These are phyloP conservation scores for Microdochium paspali DNA, from an alignment of 2,329 filamentous ascomycete genomes.

Conservation along the genomic window DNA sequence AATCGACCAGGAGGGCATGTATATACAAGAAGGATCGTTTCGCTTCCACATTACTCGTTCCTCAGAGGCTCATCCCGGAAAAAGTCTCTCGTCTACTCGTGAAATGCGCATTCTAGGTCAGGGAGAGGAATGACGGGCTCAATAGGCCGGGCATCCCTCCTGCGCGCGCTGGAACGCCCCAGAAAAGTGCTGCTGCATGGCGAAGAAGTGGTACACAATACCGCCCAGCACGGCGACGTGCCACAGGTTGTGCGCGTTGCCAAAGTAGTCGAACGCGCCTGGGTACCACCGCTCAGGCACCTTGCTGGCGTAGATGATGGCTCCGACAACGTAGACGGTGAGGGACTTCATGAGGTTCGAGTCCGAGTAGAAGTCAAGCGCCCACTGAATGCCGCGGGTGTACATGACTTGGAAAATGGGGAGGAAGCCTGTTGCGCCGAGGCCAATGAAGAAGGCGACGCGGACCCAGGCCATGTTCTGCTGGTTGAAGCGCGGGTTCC, in stretches of 20 bases:
- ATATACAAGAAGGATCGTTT: no score
- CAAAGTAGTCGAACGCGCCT: conserved; percentile 89
- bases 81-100: no score
- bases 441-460: conserved; percentile 82
- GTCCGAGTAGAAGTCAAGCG: conserved; percentile 83
- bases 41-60: no score
- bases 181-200: conserved; percentile 92
- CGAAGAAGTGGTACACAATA: conserved; percentile 93
- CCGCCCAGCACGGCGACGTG: conserved; percentile 83
- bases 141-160: conserved; percentile 47
- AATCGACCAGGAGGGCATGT: no score
- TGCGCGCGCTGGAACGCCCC: conserved; percentile 62
- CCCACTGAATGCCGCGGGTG: conserved; percentile 70
- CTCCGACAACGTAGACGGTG: conserved; percentile 75
- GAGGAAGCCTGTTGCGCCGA: conserved; percentile 81
- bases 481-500: conserved; percentile 92
- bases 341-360: conserved; percentile 67
- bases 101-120: no score
- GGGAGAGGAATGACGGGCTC: conserved; percentile 8
- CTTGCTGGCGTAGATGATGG: conserved; percentile 82
- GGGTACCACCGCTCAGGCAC: conserved; percentile 89
- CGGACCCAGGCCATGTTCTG: conserved; percentile 87
- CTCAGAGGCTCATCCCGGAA: no score
- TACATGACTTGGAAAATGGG: conserved; percentile 77
- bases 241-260: conserved; percentile 96